Evolutionary conservation across 352 stramenopile species (phyloP).

Genomic region (Phytophthora capsici): DNA sequence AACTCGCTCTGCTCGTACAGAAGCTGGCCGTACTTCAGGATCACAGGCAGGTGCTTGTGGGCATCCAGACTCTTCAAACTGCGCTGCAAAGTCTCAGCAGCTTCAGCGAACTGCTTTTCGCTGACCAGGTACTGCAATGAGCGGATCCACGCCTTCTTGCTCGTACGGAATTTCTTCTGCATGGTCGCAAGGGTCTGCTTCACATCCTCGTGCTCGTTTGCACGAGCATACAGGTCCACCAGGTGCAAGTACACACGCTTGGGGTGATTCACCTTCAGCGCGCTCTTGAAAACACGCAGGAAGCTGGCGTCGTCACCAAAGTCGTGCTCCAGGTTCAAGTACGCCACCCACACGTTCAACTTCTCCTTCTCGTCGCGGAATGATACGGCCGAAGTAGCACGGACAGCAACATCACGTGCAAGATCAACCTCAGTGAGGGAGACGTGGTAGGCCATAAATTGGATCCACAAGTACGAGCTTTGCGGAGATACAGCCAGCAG

Average conservation of each 20-base stretch:
- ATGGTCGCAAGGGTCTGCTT: slow-evolving; percentile 83
- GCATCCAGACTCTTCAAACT: slow-evolving; percentile 91
- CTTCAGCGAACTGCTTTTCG: slow-evolving; percentile 69
- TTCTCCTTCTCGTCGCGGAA: slow-evolving; percentile 97
- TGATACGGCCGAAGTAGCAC: slow-evolving; percentile 94
- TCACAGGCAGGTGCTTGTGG: slow-evolving; percentile 95
- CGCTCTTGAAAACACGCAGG: slow-evolving; percentile 90
- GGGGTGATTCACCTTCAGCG: slow-evolving; percentile 94
- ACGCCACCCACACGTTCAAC: slow-evolving; percentile 97
- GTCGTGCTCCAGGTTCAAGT: slow-evolving; percentile 96
- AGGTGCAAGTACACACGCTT: slow-evolving; percentile 96
- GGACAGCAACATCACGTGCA: slow-evolving; percentile 92
- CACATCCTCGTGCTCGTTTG: slow-evolving; percentile 70
- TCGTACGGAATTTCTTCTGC: slow-evolving; percentile 93
- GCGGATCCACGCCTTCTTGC: slow-evolving; percentile 90
- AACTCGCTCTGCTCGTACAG: slow-evolving; percentile 94
- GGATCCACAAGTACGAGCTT: slow-evolving; percentile 97
- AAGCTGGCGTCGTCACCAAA: slow-evolving; percentile 94
- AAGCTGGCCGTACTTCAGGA: slow-evolving; percentile 96
- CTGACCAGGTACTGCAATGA: slow-evolving; percentile 89
- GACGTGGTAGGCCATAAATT: slow-evolving; percentile 98
- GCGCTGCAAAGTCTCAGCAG: slow-evolving; percentile 91
- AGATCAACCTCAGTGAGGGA: slow-evolving; percentile 94
- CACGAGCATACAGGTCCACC: slow-evolving; percentile 91
- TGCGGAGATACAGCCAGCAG: slow-evolving; percentile 94